These are phyloP conservation scores for Cutaneotrichosporon daszewskae DNA, from an alignment of 1,284 basidiomycete genomes.

Conservation along the genomic window DNA sequence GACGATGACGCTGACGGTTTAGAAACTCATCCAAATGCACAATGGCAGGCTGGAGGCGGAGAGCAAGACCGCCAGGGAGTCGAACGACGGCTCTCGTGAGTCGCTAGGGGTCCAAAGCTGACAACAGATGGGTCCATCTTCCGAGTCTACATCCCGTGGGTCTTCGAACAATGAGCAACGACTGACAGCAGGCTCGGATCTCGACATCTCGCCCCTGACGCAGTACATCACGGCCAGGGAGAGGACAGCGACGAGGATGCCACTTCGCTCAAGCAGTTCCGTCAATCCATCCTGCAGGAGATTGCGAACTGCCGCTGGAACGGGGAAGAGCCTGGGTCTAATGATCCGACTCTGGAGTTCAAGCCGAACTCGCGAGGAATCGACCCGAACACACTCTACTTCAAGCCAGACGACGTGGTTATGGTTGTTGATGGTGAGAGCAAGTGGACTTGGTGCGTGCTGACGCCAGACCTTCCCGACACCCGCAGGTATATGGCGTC, in stretches of 20 bases:
- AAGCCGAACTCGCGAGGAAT: slow-evolving; percentile 17
- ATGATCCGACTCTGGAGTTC: too few relatives aligned
- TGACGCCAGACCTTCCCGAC: slow-evolving; percentile 27
- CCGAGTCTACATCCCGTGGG: slow-evolving; percentile 34
- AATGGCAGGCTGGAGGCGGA: slow-evolving; percentile 47
- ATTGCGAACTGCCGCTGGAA: too few relatives aligned
- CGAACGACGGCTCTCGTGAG: slow-evolving; percentile 26
- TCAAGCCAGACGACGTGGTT: slow-evolving; percentile 40
- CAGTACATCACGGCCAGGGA: too few relatives aligned
- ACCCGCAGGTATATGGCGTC: slow-evolving; percentile 38
- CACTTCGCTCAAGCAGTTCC: slow-evolving; percentile 1
- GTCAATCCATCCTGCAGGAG: neutral
- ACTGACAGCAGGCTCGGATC: slow-evolving; percentile 26
- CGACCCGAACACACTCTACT: slow-evolving; percentile 39
- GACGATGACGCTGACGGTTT: neutral
- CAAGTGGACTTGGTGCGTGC: neutral
- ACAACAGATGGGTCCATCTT: slow-evolving; percentile 45
- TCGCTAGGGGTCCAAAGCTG: too few relatives aligned
- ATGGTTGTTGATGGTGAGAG: slow-evolving; percentile 40
- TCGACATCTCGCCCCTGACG: slow-evolving; percentile 34
- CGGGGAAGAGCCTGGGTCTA: too few relatives aligned
- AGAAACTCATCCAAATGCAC: slow-evolving; percentile 49
- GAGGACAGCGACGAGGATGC: neutral
- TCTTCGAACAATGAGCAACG: neutral
- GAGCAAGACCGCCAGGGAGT: slow-evolving; percentile 35